Evolutionary conservation across 2,329 filamentous ascomycete genomes (phyloP).

Genomic region (Chaetomiaceae sp.): DNA sequence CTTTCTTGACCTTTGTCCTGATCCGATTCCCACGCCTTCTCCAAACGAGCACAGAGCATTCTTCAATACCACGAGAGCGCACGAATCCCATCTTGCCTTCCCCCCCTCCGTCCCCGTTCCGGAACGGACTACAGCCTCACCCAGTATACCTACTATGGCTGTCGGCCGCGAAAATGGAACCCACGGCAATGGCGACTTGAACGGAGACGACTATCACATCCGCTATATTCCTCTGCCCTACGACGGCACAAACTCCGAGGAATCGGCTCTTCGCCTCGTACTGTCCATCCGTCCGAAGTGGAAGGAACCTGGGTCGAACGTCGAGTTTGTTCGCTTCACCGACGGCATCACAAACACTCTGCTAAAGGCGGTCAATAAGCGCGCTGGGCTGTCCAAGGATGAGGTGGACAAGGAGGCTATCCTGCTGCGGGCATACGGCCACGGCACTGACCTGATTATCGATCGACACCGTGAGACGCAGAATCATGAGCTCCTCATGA

Average conservation of each 20-base stretch:
- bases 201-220: constrained; percentile 44
- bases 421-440: constrained; percentile 86
- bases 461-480: constrained; percentile 81
- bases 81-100: no score
- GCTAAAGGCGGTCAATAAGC: constrained; percentile 69
- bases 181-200: constrained; percentile 20
- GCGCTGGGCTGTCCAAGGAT: constrained; percentile 64
- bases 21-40: no score
- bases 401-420: constrained; percentile 81
- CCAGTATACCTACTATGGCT: constrained; percentile 17
- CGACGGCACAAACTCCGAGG: constrained; percentile 69
- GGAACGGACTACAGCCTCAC: background rate
- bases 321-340: constrained; percentile 88
- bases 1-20: background rate
- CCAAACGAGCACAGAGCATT: no score
- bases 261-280: constrained; percentile 75
- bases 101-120: background rate
- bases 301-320: constrained; percentile 61
- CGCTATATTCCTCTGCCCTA: constrained; percentile 72
- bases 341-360: constrained; percentile 98
- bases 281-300: constrained; percentile 78
- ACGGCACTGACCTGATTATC: constrained; percentile 91
- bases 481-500: constrained; percentile 82
- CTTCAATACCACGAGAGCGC: no score
- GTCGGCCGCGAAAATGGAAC: constrained; percentile 23